Conservation (phyloP, 2,329 filamentous ascomycete genomes). For the Sclerotinia spermophila region DNA sequence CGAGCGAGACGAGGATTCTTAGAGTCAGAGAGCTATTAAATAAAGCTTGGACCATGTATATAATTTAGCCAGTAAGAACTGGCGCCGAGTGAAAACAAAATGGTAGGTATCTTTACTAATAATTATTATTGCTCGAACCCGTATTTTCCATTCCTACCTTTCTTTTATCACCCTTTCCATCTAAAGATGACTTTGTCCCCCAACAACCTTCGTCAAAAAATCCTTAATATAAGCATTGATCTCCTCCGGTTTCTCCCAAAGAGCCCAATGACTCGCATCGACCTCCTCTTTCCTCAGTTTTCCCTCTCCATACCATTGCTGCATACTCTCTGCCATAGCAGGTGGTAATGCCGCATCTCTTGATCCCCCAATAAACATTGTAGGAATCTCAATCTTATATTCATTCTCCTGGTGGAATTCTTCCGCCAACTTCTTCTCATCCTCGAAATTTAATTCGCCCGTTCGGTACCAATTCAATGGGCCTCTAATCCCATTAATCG, state of each 20-base stretch:
- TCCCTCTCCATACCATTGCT: conserved; percentile 47
- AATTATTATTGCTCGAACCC: background rate
- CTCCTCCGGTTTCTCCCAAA: conserved; percentile 67
- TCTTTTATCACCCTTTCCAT: background rate
- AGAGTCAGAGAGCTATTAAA: background rate
- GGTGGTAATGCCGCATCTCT: conserved; percentile 71
- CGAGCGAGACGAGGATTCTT: background rate
- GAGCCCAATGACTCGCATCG: conserved; percentile 73
- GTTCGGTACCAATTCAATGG: conserved; percentile 89
- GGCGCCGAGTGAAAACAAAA: background rate
- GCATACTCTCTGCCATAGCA: conserved; percentile 69
- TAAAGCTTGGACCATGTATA: background rate
- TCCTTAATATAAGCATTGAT: conserved; percentile 60
- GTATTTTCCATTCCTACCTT: background rate
- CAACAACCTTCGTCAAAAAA: conserved; percentile 27
- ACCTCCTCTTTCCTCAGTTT: conserved; percentile 61
- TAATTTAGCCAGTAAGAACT: background rate
- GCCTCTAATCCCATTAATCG: conserved; percentile 69
- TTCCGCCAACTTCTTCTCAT: conserved; percentile 62
- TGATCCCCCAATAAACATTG: conserved; percentile 71
- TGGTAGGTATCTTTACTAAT: background rate
- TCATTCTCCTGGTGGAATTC: conserved; percentile 55
- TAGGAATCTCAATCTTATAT: conserved; percentile 54
- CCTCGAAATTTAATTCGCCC: conserved; percentile 67
- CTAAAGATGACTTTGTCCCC: conserved; percentile 6